Evolutionary conservation across 495 filamentous ascomycete species (phyloP).

Genomic region (Echria macrotheca): DNA sequence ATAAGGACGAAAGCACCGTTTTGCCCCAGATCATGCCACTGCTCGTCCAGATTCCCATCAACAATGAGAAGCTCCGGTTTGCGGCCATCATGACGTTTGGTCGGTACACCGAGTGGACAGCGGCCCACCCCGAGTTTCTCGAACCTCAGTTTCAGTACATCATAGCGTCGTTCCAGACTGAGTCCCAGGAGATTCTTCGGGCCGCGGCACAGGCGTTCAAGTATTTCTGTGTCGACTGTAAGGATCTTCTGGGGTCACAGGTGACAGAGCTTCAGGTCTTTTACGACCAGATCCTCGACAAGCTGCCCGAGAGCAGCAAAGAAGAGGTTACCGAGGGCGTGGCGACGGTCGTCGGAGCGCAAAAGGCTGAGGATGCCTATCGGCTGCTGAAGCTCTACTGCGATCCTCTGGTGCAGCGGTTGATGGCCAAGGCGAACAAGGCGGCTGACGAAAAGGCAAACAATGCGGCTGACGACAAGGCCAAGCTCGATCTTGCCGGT

Average conservation of each 20-base stretch:
- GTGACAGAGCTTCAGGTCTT: slow-evolving; percentile 82
- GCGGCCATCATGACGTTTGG: slow-evolving; percentile 95
- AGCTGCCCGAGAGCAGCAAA: slow-evolving; percentile 76
- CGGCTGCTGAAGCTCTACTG: slow-evolving; percentile 85
- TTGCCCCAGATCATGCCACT: slow-evolving; percentile 86
- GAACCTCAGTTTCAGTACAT: slow-evolving; percentile 92
- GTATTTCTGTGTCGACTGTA: slow-evolving; percentile 94
- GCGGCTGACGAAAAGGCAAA: slow-evolving; percentile 78
- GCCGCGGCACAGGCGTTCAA: slow-evolving; percentile 92
- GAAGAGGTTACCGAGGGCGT: slow-evolving; percentile 96
- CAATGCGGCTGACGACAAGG: slow-evolving; percentile 70
- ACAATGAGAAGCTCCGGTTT: slow-evolving; percentile 95
- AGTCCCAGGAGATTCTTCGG: slow-evolving; percentile 78
- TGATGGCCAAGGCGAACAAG: slow-evolving; percentile 81
- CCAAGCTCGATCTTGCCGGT: slow-evolving; percentile 79
- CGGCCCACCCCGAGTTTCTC: slow-evolving; percentile 85
- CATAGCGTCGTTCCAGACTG: slow-evolving; percentile 79
- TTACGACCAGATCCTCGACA: slow-evolving; percentile 81
- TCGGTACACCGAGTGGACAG: slow-evolving; percentile 96
- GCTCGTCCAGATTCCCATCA: slow-evolving; percentile 87
- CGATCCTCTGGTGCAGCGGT: slow-evolving; percentile 78
- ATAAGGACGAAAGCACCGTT: slow-evolving; percentile 76
- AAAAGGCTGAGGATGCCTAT: slow-evolving; percentile 74
- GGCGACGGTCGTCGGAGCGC: slow-evolving; percentile 80
- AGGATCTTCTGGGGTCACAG: slow-evolving; percentile 71